Evolutionary conservation across 2,329 filamentous ascomycete genomes (phyloP), one percentile per base, ranked within the genome.

Genomic region (Septoria linicola): DNA sequence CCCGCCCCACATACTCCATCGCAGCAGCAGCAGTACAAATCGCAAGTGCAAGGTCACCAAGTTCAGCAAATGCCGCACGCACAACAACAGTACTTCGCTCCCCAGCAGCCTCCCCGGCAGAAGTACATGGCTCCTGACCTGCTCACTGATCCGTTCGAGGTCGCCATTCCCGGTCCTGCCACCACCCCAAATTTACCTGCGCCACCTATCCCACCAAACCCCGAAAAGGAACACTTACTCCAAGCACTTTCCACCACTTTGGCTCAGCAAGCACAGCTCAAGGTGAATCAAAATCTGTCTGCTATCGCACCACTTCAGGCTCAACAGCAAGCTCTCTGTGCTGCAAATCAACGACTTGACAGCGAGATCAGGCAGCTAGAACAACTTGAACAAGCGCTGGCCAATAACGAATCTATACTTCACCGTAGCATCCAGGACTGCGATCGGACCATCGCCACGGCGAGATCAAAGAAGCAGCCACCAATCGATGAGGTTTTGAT

Each of bases 141-240:
- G 40, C 75, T 87, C 46, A 80, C 81, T 27, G 82, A 82, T 16
- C 80, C 81, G 1, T 81, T 85, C 49, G 79, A 84, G 53, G 72
- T 83, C 4, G 75, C 80, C 17, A 69, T 83, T 3, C 79, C 80
- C 8, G 74, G 74, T 6, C n/a, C 76, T 70, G 20, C 79, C 72
- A 23, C 49, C 14, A 37, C 39, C 31, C 42, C 62, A 21, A 73
- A 78, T 17, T 67, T 83, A 6, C 78, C 85, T 4, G 82, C 89
- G 1, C 92, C 93, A 0, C 91, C 92, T 0, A 89, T 96, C 25
- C 92, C 93, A 0, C 91, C 90, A 0, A 99, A 99, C 64, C 93
- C 93, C 0, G 89, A 97, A 71, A 96, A 96, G 68, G 90, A 97
- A 69, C 85, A 87, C 16, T 80, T 97, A 13, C 78, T 96, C 2